phyloP scores from a whole-genome alignment of 1,139 yeast species.

The Blastobotrys arbuscula region DNA sequence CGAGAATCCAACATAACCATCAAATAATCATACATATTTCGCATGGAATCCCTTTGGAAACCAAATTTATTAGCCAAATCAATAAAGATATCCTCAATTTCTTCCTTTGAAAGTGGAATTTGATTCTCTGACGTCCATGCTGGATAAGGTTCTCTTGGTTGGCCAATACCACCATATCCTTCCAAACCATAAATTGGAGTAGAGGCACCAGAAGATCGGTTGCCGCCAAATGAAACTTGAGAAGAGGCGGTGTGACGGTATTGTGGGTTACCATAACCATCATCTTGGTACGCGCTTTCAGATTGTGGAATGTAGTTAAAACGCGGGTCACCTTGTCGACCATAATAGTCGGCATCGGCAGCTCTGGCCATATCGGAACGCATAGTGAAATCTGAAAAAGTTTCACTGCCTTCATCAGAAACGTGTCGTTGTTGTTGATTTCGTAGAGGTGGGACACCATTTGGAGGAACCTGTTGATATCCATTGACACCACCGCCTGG shows the following conservation, averaged over 20 bases:
- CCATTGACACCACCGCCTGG: slow-evolving; percentile 22
- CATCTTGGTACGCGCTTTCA: slow-evolving; percentile 30
- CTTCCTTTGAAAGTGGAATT: slow-evolving; percentile 78
- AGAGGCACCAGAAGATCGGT: slow-evolving; percentile 90
- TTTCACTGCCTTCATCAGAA: slow-evolving; percentile 38
- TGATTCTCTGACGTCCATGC: slow-evolving; percentile 95
- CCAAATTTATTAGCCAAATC: slow-evolving; percentile 90
- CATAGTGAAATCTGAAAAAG: slow-evolving; percentile 42
- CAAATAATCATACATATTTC: slow-evolving; percentile 94
- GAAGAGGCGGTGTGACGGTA: slow-evolving; percentile 29
- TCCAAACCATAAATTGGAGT: slow-evolving; percentile 93
- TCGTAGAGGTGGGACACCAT: slow-evolving; percentile 15
- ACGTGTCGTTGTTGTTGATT: slow-evolving; percentile 27
- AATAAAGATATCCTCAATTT: slow-evolving; percentile 85
- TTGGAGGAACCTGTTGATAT: slow-evolving; percentile 27
- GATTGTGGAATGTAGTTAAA: slow-evolving; percentile 28
- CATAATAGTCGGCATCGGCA: slow-evolving; percentile 36
- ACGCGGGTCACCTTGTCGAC: slow-evolving; percentile 29
- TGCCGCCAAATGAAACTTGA: slow-evolving; percentile 56
- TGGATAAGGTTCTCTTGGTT: slow-evolving; percentile 75
- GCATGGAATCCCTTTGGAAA: slow-evolving; percentile 95
- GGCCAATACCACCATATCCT: slow-evolving; percentile 47
- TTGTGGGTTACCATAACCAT: slow-evolving; percentile 26
- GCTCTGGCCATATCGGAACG: slow-evolving; percentile 39
- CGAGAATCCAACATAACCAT: slow-evolving; percentile 93